phyloP scores from a whole-genome alignment of 176 grass and related monocot genomes.

The Oryza australiensis region DNA sequence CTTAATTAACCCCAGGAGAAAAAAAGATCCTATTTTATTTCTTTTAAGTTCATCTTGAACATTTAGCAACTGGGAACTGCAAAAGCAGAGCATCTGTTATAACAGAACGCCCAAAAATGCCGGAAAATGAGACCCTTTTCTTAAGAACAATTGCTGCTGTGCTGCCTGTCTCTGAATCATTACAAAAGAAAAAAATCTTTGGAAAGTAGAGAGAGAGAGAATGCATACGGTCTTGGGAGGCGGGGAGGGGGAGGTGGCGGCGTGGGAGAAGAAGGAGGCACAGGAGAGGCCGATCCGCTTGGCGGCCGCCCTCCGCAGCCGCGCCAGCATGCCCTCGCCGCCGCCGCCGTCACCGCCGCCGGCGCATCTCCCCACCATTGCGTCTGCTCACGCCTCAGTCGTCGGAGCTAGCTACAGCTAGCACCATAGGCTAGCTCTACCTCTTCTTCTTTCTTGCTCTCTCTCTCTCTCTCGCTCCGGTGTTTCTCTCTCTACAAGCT shows the following conservation, averaged over 20 bases:
- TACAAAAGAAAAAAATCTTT: not conserved
- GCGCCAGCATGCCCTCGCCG: constrained; percentile 44
- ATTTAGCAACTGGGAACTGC: not conserved
- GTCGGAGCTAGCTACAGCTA: not conserved
- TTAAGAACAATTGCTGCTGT: not conserved
- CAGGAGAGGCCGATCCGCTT: constrained; percentile 70
- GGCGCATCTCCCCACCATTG: constrained; percentile 47
- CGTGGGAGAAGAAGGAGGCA: constrained; percentile 58
- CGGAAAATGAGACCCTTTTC: not conserved
- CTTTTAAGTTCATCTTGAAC: not conserved
- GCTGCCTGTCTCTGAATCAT: not conserved
- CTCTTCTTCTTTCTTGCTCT: not conserved
- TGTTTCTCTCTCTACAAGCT: not conserved
- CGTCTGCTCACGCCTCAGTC: not conserved
- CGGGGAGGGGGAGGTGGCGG: constrained; percentile 36
- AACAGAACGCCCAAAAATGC: not conserved
- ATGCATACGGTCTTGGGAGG: constrained; percentile 53
- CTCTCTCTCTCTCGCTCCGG: not conserved
- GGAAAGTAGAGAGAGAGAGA: constrained; percentile 11
- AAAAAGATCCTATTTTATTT: not conserved
- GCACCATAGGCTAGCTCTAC: constrained; percentile 31
- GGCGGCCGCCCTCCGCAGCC: constrained; percentile 62
- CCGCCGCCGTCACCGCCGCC: constrained; percentile 10
- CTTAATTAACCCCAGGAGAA: not conserved
- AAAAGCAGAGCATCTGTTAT: not conserved